Evolutionary conservation across 2,329 filamentous ascomycete species (phyloP).

Genomic region (Colletotrichum higginsianum): DNA sequence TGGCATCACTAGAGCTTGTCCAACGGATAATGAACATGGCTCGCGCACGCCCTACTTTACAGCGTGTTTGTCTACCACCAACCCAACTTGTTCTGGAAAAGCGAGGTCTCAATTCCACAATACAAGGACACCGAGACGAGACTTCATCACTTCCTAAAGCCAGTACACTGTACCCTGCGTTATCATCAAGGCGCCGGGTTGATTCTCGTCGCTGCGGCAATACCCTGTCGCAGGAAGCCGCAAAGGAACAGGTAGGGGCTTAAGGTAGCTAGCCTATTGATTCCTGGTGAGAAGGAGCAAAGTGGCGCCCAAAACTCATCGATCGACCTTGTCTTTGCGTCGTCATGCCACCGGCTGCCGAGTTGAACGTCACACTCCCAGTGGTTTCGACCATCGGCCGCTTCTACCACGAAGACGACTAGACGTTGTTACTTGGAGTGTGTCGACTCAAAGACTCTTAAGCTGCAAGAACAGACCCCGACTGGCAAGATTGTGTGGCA

Average conservation of each 20-base stretch:
- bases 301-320: background rate
- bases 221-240: background rate
- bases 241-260: background rate
- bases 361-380: background rate
- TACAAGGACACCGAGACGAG: background rate
- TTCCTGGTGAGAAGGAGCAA: background rate
- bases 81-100: background rate
- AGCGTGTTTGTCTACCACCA: background rate
- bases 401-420: slow-evolving; percentile 1
- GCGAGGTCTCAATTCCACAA: background rate
- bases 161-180: background rate
- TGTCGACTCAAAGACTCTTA: background rate
- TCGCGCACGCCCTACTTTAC: background rate
- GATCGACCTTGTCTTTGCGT: background rate
- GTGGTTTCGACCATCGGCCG: background rate
- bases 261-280: background rate
- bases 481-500: slow-evolving; percentile 1
- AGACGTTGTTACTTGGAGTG: background rate
- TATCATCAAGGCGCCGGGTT: too few species aligned
- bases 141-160: background rate
- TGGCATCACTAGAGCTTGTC: slow-evolving; percentile 7
- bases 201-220: background rate
- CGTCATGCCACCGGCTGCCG: background rate
- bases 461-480: background rate
- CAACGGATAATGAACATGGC: background rate